Base-by-base conservation (phyloP, 2,329 filamentous ascomycete species). In the Curvularia sp. region DNA sequence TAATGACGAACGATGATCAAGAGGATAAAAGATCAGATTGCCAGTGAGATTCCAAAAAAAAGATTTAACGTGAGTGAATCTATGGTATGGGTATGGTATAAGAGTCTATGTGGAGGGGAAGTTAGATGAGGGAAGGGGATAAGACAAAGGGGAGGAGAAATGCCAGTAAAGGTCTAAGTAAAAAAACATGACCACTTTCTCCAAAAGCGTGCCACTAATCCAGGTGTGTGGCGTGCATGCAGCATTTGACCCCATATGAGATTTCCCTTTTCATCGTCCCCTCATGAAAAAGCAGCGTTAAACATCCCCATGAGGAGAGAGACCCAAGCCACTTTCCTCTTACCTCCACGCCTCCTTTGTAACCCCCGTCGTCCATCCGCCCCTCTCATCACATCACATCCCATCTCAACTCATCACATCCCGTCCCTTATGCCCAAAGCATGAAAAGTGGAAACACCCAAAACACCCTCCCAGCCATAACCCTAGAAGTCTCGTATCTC, bases 391-490 rank as follows among this genome's bases (percentile, higher is more conserved):
- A n/a, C 30, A 15, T 36, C 13, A 15, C 15, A n/a, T 36, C n/a
- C 21, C 34, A 19, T 21, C 32, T 23, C 47, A 25, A 19, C 13
- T 13, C 32, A 32, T 49, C 25, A 28, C 36, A 42, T 25, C n/a
- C 38, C 25, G 10, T 27, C 18, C 47, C n/a, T 49, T 12, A n/a
- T 32, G 43, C 25, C 25, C 27, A 32, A 30, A 46, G 27, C n/a
- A 39, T 19, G 47, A n/a, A 49, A 36, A 49, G 21, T 28, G n/a
- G 47, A 38, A 49, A 49, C 47, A 39, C 47, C 47, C 15, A 49
- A 39, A 49, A 49, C 23, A 39, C 34, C 34, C 43, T 42, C 43
- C 21, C 19, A 25, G n/a, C 15, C 41, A 8, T n/a, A 34, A 23
- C 39, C 30, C 13, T 13, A 23, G 27, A 32, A 15, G 27, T 7